Evolutionary conservation across 495 filamentous ascomycete genomes (phyloP), one percentile per base, ranked within the genome.

Genomic region (Penicillium daleae): DNA sequence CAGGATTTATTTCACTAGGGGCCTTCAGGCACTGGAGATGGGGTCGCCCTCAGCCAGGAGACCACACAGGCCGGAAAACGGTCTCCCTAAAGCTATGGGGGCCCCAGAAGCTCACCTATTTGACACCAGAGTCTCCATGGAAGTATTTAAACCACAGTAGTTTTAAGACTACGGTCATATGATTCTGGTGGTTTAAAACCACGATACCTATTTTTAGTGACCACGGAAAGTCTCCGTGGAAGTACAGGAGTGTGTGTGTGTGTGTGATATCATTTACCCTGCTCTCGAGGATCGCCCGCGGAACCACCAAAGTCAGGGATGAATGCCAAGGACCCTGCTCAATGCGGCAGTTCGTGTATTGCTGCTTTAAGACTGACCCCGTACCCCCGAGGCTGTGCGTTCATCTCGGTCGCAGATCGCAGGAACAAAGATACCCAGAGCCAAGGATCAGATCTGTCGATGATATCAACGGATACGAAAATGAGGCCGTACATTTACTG

Each of bases 1-100:
- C 31, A 59, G 37, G 57, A 2, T 51, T 29, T 37, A 59, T 59
- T 51, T 51, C n/a, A 59, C 39, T 3, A 15, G 13, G 24, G 46
- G 57, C 57, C 19, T 51, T 27, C 1, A 39, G 57, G n/a, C 46
- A 59, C 19, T 51, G n/a, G 57, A 29, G 39, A 6, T 50, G 44
- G 35, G 57, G 51, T 21, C 26, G 1, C 1, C 0, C n/a, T 22
- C 5, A 6, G 15, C 17, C 4, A n/a, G 37, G 37, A 9, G 15
- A 37, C 37, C 1, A 40, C 17, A 19, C 17, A n/a, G 37, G 37
- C 37, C 37, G 19, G 37, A 40, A n/a, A 40, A 40, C 37, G 37
- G 15, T 40, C 37, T 19, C 19, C 37, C 37, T 40, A 40, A 1
- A 40, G n/a, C 37, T 5, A 19, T 40, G 15, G 17, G 19, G 8